These are phyloP conservation scores for Pouteria glomerata DNA, from an alignment of 148 eudicot species.

Conservation along the genomic window DNA sequence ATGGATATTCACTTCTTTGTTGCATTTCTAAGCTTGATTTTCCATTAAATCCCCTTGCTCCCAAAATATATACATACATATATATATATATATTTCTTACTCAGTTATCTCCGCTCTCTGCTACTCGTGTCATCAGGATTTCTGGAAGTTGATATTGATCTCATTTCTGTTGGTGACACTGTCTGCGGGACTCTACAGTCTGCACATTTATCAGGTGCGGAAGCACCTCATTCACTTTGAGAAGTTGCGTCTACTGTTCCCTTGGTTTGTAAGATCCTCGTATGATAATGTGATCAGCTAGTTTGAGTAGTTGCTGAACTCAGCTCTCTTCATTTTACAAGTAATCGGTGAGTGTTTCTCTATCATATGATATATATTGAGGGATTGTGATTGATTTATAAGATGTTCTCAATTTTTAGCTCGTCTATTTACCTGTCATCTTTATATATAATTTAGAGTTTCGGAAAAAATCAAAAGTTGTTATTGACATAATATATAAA, in stretches of 20 bases:
- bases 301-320: too few relatives aligned
- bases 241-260: slow-evolving; percentile 35
- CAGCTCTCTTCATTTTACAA: too few relatives aligned
- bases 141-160: slow-evolving; percentile 65
- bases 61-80: neutral
- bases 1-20: neutral
- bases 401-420: too few relatives aligned
- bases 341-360: too few relatives aligned
- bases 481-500: too few relatives aligned
- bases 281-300: neutral
- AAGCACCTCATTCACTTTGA: slow-evolving; percentile 79
- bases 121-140: slow-evolving; percentile 57
- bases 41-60: neutral
- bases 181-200: slow-evolving; percentile 62
- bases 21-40: neutral
- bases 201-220: slow-evolving; percentile 58
- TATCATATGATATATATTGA: too few relatives aligned
- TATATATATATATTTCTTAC: neutral
- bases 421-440: too few relatives aligned
- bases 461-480: too few relatives aligned
- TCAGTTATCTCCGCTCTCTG: too few relatives aligned
- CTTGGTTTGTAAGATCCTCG: slow-evolving; percentile 7
- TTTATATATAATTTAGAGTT: too few relatives aligned
- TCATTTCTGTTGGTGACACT: slow-evolving; percentile 57
- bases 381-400: too few relatives aligned